A percentile compares a stretch with the other conserved stretches of the same genome.
phyloP scores from a whole-genome alignment of 441 rosid genomes.

The Gossypium trilobum region DNA sequence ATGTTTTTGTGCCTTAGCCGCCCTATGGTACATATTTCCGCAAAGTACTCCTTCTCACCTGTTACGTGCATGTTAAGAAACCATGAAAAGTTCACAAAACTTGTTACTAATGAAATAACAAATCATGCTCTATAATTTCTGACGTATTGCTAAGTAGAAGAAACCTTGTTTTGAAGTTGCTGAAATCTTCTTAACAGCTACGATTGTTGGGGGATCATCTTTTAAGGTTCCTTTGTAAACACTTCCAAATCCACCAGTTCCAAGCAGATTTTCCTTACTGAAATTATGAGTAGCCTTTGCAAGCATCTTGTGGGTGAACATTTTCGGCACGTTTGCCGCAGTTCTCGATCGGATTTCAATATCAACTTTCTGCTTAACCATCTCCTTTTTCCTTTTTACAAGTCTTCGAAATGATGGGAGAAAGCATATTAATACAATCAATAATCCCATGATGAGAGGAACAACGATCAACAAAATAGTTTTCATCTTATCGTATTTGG shows the following conservation, averaged over 20 bases:
- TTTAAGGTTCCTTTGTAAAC: conserved; percentile 30
- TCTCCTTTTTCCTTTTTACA: not conserved
- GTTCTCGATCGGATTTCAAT: conserved; percentile 19
- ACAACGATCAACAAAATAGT: conserved; percentile 10
- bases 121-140: not conserved
- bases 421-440: not conserved
- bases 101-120: not conserved
- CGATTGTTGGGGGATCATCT: conserved; percentile 16
- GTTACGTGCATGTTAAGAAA: not conserved
- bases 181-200: conserved; percentile 35
- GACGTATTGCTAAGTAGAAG: not conserved
- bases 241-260: conserved; percentile 35
- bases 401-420: not conserved
- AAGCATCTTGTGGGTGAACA: conserved; percentile 27
- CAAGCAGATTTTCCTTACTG: conserved; percentile 30
- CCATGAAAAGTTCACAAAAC: not conserved
- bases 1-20: conserved; percentile 36
- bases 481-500: not conserved
- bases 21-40: conserved; percentile 39
- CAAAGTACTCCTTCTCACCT: conserved; percentile 32
- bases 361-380: conserved; percentile 1
- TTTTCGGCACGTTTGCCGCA: conserved; percentile 26
- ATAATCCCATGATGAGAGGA: conserved; percentile 6
- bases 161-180: conserved; percentile 34
- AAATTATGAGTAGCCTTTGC: conserved; percentile 31